Evolutionary conservation across 176 grass and related monocot genomes (phyloP), one percentile per base, ranked within the genome.

Genomic region (Zoysia pacifica): DNA sequence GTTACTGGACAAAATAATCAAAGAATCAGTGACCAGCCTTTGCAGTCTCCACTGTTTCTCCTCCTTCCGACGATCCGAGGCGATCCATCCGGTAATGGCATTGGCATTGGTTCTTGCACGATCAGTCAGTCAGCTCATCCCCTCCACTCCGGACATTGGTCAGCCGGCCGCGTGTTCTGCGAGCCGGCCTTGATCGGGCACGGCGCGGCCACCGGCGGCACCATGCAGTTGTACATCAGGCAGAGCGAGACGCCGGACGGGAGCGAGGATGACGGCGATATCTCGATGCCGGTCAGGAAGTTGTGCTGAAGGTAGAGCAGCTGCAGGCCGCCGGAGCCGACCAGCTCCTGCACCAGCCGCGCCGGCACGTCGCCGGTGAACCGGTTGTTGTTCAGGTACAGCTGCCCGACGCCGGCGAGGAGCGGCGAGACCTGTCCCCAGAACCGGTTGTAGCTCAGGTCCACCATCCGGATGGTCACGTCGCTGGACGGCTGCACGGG

Each of bases 181-280:
- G 89, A 83, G 2, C 94, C 91, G 44, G 94, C 94, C 90, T 94
- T 97, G 83, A 97, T 85, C 64, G 94, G 94, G 88, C 94, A 97
- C 4, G 94, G 94, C 65, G 91, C 86, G 86, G 86, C 79, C 47
- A 97, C 90, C 3, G 91, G 90, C 77, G 91, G 91, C 66, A 97
- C 90, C 94, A 97, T 94, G 86, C 94, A 97, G 62, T 97, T 97
- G 88, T 86, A 97, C 91, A 94, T 93, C 28, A 97, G 76, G 76
- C 94, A 97, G 16, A 97, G 94, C 44, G 94, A 86, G 39, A 91
- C 91, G 35, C 89, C 84, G 18, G 87, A 84, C 6, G 94, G 94
- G 18, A 97, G 85, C 47, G 90, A 85, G 47, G 91, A 87, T 16
- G 94, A 76, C 18, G 90, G 94, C 52, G 89, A 87, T 36, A 97